Percentiles rank a stretch among this genome's conserved stretches.
phyloP scores from a whole-genome alignment of 768 basidiomycete genomes.

The Botryobasidium botryosum region DNA sequence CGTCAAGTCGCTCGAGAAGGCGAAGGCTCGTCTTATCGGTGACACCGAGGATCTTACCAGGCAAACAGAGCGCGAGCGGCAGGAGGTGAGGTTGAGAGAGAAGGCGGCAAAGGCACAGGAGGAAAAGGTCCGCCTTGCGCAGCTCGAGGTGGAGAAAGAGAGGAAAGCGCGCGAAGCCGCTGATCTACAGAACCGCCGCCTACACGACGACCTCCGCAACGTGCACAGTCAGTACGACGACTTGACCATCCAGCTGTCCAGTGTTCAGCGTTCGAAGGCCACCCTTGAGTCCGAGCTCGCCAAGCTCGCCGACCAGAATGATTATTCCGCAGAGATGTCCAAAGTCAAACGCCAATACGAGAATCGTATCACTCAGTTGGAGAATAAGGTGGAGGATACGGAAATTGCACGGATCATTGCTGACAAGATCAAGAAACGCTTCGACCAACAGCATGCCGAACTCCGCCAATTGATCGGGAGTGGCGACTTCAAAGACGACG shows the following conservation, averaged over 20 bases:
- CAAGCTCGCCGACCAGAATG: conserved; percentile 42
- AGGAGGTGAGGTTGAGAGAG: conserved; percentile 49
- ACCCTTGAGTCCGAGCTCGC: conserved; percentile 51
- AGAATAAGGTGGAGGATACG: conserved; percentile 41
- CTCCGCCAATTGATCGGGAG: conserved; percentile 47
- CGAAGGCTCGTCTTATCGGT: conserved; percentile 48
- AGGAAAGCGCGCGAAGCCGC: conserved; percentile 45
- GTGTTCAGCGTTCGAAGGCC: conserved; percentile 43
- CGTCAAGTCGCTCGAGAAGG: conserved; percentile 76
- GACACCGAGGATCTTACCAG: conserved; percentile 73
- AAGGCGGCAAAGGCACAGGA: conserved; percentile 47
- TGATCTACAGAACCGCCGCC: conserved; percentile 40
- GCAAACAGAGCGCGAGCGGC: conserved; percentile 53
- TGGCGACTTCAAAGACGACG: conserved; percentile 38
- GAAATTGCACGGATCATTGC: conserved; percentile 33
- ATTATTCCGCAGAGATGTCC: conserved; percentile 35
- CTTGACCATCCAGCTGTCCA: conserved; percentile 33
- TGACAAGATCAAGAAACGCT: conserved; percentile 39
- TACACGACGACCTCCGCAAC: conserved; percentile 44
- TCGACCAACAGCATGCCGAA: conserved; percentile 55
- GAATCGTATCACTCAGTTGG: conserved; percentile 40
- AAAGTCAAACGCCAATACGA: conserved; percentile 51
- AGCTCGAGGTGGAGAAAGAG: conserved; percentile 49
- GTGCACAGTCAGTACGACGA: conserved; percentile 39
- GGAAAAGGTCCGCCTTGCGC: conserved; percentile 37